Evolutionary conservation across 2,329 filamentous ascomycete species (phyloP), one percentile per base, ranked within the genome.

Genomic region (Hypomyces rosellus): DNA sequence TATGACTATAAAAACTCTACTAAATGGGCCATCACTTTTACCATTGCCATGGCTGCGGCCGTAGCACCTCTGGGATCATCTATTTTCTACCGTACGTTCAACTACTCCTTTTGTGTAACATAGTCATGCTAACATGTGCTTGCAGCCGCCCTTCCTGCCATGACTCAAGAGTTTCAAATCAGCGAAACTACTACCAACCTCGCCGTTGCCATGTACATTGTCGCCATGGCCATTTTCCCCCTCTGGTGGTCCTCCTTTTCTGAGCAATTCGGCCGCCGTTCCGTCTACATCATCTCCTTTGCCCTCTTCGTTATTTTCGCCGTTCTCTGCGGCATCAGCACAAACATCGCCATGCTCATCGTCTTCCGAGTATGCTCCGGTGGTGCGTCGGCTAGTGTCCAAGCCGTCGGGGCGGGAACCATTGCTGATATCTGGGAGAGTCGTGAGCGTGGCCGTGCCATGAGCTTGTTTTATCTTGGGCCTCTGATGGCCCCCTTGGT

Each of bases 201-300:
- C 51, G 85, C 85, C 0, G 80, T 93, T 1, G 85, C 88, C 0
- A 68, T 92, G 51, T 93, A 91, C 65, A 89, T 93, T 87, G 74
- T 93, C 4, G 74, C 80, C 58, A 89, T 93, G 87, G 81, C 83
- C 49, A 88, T 93, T 41, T 92, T 90, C 57, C 89, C 89, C 0
- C 74, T 95, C 1, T 93, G 88, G 88, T 93, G 87, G 87, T 89
- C 85, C 1, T 85, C 84, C 1, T 90, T 93, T 61, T 89, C 85
- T 8, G 89, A 93, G 59, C 74, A 74, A 1, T 68, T 81, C 1
- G 89, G 89, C 12, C 80, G 89, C 38, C 80, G 89, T 18, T 84
- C 82, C n/a, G 86, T 95, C 58, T 93, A 92, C 63, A 68, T 95
- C 33, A 69, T 79, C 34, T 90, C 86, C 0, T 93, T 93, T 64